Evolutionary conservation across 169 alveolate species (phyloP), one percentile per base, ranked within the genome.

Genomic region (Plasmodium gaboni): DNA sequence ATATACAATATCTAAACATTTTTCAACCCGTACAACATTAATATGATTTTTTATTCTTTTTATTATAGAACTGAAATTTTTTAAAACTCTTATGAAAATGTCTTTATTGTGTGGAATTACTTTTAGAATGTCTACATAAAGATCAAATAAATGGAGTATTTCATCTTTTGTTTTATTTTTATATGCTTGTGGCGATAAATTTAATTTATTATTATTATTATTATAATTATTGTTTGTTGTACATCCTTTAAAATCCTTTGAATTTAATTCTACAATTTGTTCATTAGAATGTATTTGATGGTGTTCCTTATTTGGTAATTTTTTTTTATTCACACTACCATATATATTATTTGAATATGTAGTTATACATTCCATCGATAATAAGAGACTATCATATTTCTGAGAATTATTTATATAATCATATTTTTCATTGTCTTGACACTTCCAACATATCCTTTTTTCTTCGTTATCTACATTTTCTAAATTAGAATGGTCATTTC

Each of bases 81-180:
- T 64, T 67, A 86, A 86, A 70, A 86, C 72, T 8, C 12, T 26
- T 50, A 15, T 48, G 51, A 86, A 83, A 4, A 17, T 48, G 13
- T 83, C 59, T 4, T 80, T 80, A 13, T 68, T 63, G 12, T 83
- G 73, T 3, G 91, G 73, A 55, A 83, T 68, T 22, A 83, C 17
- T 42, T 68, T 83, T 59, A 83, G 17, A 51, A 83, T 83, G 53
- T 83, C 55, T 38, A 68, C 67, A 19, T 32, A 68, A 15, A 59
- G 68, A 55, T 42, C 85, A 50, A 83, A 83, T 24, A 53, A 19
- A n/a, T 83, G 51, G n/a, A 50, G 22, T 7, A 68, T 38, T 24
- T 67, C 69, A 32, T 59, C 51, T 50, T 83, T 68, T 68, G 68
- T 15, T 17, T 64, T 38, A 22, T 13, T 24, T 22, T 24, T n/a